Conservation (phyloP, 73 alveolate genomes). For the Paramecium biaurelia region DNA sequence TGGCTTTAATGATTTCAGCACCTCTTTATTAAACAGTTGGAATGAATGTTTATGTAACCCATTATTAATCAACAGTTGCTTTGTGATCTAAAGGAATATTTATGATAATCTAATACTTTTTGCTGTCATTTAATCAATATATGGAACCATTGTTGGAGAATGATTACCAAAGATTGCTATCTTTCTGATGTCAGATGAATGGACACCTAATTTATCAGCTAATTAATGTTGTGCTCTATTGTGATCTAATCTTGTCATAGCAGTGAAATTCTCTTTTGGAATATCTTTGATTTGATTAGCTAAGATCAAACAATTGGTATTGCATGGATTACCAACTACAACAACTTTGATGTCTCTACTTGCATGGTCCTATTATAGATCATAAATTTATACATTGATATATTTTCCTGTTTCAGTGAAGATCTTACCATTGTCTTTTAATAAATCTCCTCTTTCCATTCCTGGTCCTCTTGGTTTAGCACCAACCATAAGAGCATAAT, state of each 20-base stretch:
- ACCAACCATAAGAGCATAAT: conserved; percentile 94
- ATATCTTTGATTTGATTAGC: conserved; percentile 88
- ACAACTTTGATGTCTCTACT: conserved; percentile 55
- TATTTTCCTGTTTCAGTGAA: conserved; percentile 78
- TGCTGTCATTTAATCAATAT: conserved; percentile 75
- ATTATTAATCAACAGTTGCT: conserved; percentile 71
- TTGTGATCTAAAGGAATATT: background rate
- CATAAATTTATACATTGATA: conserved; percentile 37
- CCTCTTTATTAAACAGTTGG: conserved; percentile 97
- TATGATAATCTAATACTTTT: conserved; percentile 60
- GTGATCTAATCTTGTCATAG: conserved; percentile 99
- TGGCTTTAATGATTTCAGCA: conserved; percentile 93
- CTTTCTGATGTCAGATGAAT: conserved; percentile 78
- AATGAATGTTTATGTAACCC: conserved; percentile 83
- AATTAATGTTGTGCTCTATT: conserved; percentile 94
- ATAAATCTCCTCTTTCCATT: conserved; percentile 98
- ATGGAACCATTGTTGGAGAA: conserved; percentile 96
- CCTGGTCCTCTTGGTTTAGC: conserved; percentile 99
- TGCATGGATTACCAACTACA: conserved; percentile 99
- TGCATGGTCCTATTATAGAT: background rate
- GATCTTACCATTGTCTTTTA: conserved; percentile 84
- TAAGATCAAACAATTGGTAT: conserved; percentile 95
- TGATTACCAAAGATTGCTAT: conserved; percentile 97
- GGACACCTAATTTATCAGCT: conserved; percentile 81
- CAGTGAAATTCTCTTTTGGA: conserved; percentile 95